A percentile compares a stretch with the other conserved stretches of the same genome.
Evolutionary conservation across 73 alveolate genomes (phyloP).

Genomic region (Blepharisma japonicum): DNA sequence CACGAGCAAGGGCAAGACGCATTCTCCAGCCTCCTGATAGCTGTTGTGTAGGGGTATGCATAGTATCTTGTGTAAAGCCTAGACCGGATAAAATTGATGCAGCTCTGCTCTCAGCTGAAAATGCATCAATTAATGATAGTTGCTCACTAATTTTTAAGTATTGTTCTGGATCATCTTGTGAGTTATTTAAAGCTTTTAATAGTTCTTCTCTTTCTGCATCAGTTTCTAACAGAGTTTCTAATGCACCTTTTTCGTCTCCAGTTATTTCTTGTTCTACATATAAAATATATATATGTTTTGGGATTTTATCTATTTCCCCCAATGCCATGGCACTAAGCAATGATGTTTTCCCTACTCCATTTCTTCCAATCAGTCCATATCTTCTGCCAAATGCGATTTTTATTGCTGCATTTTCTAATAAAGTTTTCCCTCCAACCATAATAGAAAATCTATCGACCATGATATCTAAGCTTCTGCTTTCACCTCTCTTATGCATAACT

Average conservation of each 20-base stretch:
- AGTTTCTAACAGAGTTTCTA: constrained; percentile 77
- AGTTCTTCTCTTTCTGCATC: constrained; percentile 88
- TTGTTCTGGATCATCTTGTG: constrained; percentile 33
- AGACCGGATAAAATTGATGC: constrained; percentile 59
- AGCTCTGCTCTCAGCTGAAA: constrained; percentile 90
- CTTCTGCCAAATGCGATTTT: constrained; percentile 88
- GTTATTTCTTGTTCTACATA: constrained; percentile 94
- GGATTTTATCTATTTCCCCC: constrained; percentile 84
- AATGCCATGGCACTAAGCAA: constrained; percentile 63
- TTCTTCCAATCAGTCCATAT: constrained; percentile 98
- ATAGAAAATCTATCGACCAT: constrained; percentile 77
- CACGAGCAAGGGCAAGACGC: constrained; percentile 98
- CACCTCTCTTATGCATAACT: constrained; percentile 80
- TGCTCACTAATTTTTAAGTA: constrained; percentile 48
- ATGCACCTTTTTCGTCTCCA: constrained; percentile 79
- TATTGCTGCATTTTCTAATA: constrained; percentile 88
- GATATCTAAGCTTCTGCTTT: constrained; percentile 77
- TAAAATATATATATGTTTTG: constrained; percentile 79
- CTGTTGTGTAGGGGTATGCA: constrained; percentile 55
- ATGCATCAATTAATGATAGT: constrained; percentile 78
- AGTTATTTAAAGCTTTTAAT: constrained; percentile 65
- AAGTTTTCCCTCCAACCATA: constrained; percentile 95
- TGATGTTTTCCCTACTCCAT: constrained; percentile 98
- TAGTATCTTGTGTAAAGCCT: constrained; percentile 45
- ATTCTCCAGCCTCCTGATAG: constrained; percentile 99